Evolutionary conservation across 78 protist genomes (phyloP).

Genomic region (Corallochytrium limacisporum): DNA sequence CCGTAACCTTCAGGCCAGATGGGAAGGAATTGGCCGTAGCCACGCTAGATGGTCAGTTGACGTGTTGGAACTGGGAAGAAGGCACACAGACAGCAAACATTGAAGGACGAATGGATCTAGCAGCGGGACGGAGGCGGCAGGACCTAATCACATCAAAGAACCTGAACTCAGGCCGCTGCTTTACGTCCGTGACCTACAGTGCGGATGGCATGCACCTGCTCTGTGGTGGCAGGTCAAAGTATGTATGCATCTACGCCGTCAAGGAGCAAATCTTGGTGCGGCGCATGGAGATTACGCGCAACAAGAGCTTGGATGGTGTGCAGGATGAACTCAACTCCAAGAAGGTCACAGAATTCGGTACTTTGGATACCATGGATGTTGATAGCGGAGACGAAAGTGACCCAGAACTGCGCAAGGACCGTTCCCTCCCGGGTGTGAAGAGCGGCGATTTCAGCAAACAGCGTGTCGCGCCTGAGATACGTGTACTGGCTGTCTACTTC

Average conservation of each 20-base stretch:
- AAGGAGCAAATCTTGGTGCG: slow-evolving; percentile 25
- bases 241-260: slow-evolving; percentile 67
- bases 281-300: neutral
- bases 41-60: slow-evolving; percentile 37
- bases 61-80: slow-evolving; percentile 23
- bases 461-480: neutral
- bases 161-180: slow-evolving; percentile 15
- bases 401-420: neutral
- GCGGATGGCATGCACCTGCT: slow-evolving; percentile 65
- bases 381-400: slow-evolving; percentile 13
- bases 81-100: slow-evolving; percentile 33
- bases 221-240: slow-evolving; percentile 67
- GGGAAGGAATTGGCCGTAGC: slow-evolving; percentile 37
- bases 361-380: slow-evolving; percentile 1
- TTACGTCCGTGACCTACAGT: slow-evolving; percentile 36
- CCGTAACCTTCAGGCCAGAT: slow-evolving; percentile 53
- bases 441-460: slow-evolving; percentile 34
- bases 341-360: slow-evolving; percentile 33
- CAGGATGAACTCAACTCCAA: slow-evolving; percentile 24
- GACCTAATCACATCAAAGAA: slow-evolving; percentile 16
- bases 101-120: slow-evolving; percentile 46
- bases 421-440: slow-evolving; percentile 41
- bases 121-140: slow-evolving; percentile 11
- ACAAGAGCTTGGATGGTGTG: slow-evolving; percentile 59
- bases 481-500: slow-evolving; percentile 22